These are phyloP conservation scores for Acacia confusa DNA, from an alignment of 306 rosid species.

Conservation along the genomic window DNA sequence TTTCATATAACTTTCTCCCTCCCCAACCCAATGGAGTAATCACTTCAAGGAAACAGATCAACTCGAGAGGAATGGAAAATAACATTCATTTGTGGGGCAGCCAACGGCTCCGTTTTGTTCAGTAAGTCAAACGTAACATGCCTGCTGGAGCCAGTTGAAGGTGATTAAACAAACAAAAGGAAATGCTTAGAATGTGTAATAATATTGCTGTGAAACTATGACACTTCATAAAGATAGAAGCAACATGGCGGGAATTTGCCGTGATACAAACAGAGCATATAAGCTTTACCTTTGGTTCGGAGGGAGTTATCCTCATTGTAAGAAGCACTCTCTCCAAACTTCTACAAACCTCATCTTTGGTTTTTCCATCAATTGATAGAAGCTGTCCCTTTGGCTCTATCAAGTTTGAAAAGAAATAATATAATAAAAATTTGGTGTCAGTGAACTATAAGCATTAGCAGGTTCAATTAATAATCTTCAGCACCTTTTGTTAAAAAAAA, in stretches of 20 bases:
- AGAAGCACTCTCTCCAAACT: conserved; percentile 94
- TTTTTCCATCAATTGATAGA: conserved; percentile 87
- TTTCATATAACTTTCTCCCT: background rate
- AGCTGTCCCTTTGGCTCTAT: conserved; percentile 98
- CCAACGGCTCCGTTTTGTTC: conserved; percentile 14
- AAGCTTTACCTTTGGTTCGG: conserved; percentile 88
- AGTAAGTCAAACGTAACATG: background rate
- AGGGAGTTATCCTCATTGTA: conserved; percentile 83
- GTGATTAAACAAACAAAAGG: background rate
- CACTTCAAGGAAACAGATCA: background rate
- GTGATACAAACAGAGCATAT: conserved; percentile 14
- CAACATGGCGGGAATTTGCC: conserved; percentile 23
- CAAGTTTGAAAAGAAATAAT: conserved; percentile 30
- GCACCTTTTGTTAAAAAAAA: background rate
- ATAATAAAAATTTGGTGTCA: conserved; percentile 13
- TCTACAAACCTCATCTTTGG: conserved; percentile 81
- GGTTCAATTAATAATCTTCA: conserved; percentile 20
- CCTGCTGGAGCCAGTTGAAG: background rate
- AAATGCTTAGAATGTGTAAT: background rate
- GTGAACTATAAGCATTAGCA: background rate
- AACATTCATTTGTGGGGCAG: background rate
- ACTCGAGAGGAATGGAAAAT: background rate
- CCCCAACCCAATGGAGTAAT: background rate
- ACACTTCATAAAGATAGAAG: conserved; percentile 11
- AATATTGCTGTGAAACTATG: background rate